Percentiles rank a stretch among this genome's conserved stretches.
Evolutionary conservation across 768 basidiomycete genomes (phyloP).

Genomic region (Clitopilus hobsonii): DNA sequence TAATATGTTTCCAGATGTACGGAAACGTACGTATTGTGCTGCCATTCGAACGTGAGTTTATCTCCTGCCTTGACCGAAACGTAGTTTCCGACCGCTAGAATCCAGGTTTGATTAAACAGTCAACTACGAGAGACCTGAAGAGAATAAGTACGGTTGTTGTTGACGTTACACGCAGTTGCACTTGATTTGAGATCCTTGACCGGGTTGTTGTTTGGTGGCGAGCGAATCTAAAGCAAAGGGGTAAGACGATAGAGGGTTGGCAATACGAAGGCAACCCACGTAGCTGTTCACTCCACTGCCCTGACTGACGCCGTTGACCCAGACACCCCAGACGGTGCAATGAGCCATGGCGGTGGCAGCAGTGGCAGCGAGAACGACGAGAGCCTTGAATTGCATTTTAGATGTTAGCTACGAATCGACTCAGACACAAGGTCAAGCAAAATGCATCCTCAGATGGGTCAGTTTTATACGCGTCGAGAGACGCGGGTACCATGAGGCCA

Average conservation of each 20-base stretch:
- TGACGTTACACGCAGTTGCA: conserved; percentile 28
- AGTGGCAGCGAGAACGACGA: conserved; percentile 17
- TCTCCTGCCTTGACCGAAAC: conserved; percentile 26
- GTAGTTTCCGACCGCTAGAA: conserved; percentile 21
- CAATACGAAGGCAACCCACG: conserved; percentile 12
- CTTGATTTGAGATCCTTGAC: conserved; percentile 27
- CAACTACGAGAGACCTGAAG: background rate
- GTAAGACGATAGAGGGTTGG: background rate
- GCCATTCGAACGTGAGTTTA: conserved; percentile 30
- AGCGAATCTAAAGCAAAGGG: conserved; percentile 23
- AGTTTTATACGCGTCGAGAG: background rate
- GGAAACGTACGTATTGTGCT: conserved; percentile 21
- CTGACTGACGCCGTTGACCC: conserved; percentile 32
- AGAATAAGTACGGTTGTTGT: conserved; percentile 19
- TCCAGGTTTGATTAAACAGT: background rate
- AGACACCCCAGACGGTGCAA: conserved; percentile 29
- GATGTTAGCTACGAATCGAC: background rate
- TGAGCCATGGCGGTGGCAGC: conserved; percentile 22
- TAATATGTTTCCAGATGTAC: background rate
- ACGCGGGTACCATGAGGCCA: background rate
- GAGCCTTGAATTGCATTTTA: conserved; percentile 17
- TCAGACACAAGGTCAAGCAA: no score
- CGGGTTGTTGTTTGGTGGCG: conserved; percentile 30
- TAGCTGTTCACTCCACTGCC: conserved; percentile 27
- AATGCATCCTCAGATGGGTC: no score